Evolutionary conservation across 129 eudicot genomes (phyloP), one percentile per base, ranked within the genome.

Genomic region (Centrapalus pauciflorus): DNA sequence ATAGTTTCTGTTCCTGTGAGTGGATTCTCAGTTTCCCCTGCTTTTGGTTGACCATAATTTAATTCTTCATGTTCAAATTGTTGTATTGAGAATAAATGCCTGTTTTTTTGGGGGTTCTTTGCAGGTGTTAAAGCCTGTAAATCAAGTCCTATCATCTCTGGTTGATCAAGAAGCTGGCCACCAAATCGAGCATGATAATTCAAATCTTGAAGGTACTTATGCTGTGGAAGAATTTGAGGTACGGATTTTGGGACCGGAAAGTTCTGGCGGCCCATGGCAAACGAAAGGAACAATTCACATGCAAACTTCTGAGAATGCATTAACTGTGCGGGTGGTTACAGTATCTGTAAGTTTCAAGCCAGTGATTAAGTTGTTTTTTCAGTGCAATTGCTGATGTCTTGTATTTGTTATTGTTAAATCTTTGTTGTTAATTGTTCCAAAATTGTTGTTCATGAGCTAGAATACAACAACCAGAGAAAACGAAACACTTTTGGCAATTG

Each of bases 401-500:
- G 0, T 54, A 60, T 30, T 7, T 70, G 5, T 30, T 60, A 7
- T 28, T 45, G 17, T 57, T 75, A 46, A n/a, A n/a, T 48, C 41
- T 4, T 28, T 10, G 26, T 65, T 11, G 10, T 14, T 74, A 55
- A 45, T 66, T 45, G 35, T 45, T 65, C 11, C 27, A 28, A 58
- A 66, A 64, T 64, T 38, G 16, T 45, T 38, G n/a, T 16, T 61
- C 16, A 23, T 33, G 56, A 40, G 34, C 76, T 48, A 93, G 99
- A 93, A 93, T 77, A 86, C 96, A 57, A 80, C 99, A 10, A 86
- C 90, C 13, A 90, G 80, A 76, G 90, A 79, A 61, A 93, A 86
- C 60, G 99, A 86, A 73, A 93, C 99, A 45, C 97, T 93, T 78
- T 76, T 93, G 83, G 99, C 99, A 11, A 49, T 93, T 76, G 99